Conservation (phyloP, 768 basidiomycete genomes). For the Hericium coralloides region DNA sequence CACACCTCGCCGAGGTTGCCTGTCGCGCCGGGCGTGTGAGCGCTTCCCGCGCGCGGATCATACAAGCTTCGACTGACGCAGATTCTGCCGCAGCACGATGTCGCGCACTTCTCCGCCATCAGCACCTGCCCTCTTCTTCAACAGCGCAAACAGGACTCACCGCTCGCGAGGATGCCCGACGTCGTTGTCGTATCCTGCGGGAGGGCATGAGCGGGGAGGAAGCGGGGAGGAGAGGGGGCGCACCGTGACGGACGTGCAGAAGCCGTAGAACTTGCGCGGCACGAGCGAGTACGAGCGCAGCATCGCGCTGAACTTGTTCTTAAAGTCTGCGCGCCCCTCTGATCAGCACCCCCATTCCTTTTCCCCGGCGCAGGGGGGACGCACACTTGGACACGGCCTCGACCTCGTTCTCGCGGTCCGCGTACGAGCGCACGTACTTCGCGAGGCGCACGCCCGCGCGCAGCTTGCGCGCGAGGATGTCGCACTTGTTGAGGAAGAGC, state of each 20-base stretch:
- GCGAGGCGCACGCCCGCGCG: constrained; percentile 51
- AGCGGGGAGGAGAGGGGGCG: constrained; percentile 8
- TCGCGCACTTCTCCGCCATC: constrained; percentile 12
- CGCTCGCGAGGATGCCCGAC: constrained; percentile 67
- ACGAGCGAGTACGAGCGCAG: constrained; percentile 68
- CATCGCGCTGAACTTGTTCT: constrained; percentile 65
- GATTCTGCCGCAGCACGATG: constrained; percentile 13
- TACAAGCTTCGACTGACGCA: constrained; percentile 11
- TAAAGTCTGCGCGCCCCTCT: constrained; percentile 40
- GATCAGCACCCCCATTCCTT: not conserved
- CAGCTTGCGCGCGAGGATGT: constrained; percentile 62
- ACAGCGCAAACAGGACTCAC: constrained; percentile 33
- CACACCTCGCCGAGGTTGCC: too few species aligned
- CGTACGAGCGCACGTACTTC: constrained; percentile 67
- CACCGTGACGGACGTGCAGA: constrained; percentile 70
- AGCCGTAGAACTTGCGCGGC: constrained; percentile 70
- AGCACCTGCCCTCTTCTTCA: not conserved
- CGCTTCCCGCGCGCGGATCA: not conserved
- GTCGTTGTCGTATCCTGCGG: constrained; percentile 59
- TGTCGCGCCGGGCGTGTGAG: too few species aligned
- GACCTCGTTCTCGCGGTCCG: constrained; percentile 57
- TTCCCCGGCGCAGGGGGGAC: constrained; percentile 10
- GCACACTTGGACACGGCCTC: constrained; percentile 61
- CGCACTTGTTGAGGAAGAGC: constrained; percentile 77
- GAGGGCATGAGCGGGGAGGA: not conserved